These are phyloP conservation scores for Trichoderma sp. DNA, from an alignment of 2,329 filamentous ascomycete genomes.

Conservation along the genomic window DNA sequence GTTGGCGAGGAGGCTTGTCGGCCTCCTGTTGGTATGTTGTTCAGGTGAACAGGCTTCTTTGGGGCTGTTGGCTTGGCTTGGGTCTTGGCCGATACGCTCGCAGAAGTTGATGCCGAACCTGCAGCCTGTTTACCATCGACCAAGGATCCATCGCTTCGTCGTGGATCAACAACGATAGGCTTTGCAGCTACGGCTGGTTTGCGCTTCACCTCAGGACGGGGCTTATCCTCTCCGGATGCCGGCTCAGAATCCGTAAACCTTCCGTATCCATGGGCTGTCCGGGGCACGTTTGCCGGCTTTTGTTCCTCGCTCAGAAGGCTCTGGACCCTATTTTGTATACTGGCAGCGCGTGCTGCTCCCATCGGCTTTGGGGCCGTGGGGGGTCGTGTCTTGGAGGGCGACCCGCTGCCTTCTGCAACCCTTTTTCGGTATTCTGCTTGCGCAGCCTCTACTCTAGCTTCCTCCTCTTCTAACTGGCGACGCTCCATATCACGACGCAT, in stretches of 20 bases:
- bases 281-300: slow-evolving; percentile 54
- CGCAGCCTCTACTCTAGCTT: slow-evolving; percentile 82
- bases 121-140: slow-evolving; percentile 16
- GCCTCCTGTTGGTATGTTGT: slow-evolving; percentile 50
- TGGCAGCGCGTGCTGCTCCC: slow-evolving; percentile 66
- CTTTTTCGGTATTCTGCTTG: slow-evolving; percentile 83
- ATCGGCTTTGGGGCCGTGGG: slow-evolving; percentile 49
- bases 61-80: slow-evolving; percentile 53
- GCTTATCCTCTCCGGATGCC: slow-evolving; percentile 39
- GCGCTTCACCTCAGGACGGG: slow-evolving; percentile 46
- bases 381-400: slow-evolving; percentile 39
- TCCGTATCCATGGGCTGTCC: slow-evolving; percentile 86
- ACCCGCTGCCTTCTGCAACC: slow-evolving; percentile 51
- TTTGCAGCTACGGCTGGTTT: slow-evolving; percentile 48
- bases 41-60: slow-evolving; percentile 61
- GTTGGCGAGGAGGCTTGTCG: slow-evolving; percentile 43
- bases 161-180: slow-evolving; percentile 27
- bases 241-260: slow-evolving; percentile 66
- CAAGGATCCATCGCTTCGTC: slow-evolving; percentile 24
- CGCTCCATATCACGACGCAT: slow-evolving; percentile 88
- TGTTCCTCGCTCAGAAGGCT: slow-evolving; percentile 77
- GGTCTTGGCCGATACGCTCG: slow-evolving; percentile 28
- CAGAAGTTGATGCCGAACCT: slow-evolving; percentile 27
- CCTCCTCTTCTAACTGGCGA: slow-evolving; percentile 77
- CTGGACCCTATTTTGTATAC: slow-evolving; percentile 89